Evolutionary conservation across 1,284 basidiomycete genomes (phyloP).

Genomic region (Bjerkandera adusta): DNA sequence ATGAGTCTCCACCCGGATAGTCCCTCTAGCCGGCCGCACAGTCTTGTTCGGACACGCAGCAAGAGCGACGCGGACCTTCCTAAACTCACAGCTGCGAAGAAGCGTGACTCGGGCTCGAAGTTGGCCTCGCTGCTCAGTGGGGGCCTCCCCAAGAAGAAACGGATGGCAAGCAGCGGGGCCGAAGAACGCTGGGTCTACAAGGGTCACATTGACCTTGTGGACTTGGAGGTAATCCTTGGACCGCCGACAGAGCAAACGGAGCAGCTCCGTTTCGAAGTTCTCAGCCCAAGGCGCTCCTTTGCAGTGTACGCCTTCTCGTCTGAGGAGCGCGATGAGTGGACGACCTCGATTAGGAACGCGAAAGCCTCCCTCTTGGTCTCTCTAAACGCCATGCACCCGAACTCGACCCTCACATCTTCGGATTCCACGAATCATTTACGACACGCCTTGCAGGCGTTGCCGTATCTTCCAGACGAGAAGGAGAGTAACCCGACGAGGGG

Average conservation of each 20-base stretch:
- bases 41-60: slow-evolving; percentile 48
- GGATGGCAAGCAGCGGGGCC: slow-evolving; percentile 36
- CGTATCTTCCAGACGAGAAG: slow-evolving; percentile 56
- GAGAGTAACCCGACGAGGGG: slow-evolving; percentile 40
- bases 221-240: slow-evolving; percentile 73
- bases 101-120: slow-evolving; percentile 23
- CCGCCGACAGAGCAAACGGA: slow-evolving; percentile 44
- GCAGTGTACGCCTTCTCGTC: slow-evolving; percentile 69
- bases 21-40: slow-evolving; percentile 26
- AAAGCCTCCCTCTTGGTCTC: slow-evolving; percentile 69
- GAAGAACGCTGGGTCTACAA: slow-evolving; percentile 71
- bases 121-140: slow-evolving; percentile 10
- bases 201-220: slow-evolving; percentile 66
- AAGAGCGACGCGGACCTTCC: slow-evolving; percentile 60
- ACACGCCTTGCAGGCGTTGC: slow-evolving; percentile 68
- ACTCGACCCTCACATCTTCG: slow-evolving; percentile 79
- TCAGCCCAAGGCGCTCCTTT: slow-evolving; percentile 78
- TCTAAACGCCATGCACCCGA: slow-evolving; percentile 64
- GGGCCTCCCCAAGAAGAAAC: slow-evolving; percentile 35
- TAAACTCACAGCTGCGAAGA: slow-evolving; percentile 14
- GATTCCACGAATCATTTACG: slow-evolving; percentile 72
- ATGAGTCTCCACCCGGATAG: slow-evolving; percentile 12
- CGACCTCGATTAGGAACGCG: slow-evolving; percentile 64
- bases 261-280: slow-evolving; percentile 63
- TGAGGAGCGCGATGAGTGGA: slow-evolving; percentile 70